Evolutionary conservation across 345 rosid genomes (phyloP), one percentile per base, ranked within the genome.

Genomic region (Geranium brycei): DNA sequence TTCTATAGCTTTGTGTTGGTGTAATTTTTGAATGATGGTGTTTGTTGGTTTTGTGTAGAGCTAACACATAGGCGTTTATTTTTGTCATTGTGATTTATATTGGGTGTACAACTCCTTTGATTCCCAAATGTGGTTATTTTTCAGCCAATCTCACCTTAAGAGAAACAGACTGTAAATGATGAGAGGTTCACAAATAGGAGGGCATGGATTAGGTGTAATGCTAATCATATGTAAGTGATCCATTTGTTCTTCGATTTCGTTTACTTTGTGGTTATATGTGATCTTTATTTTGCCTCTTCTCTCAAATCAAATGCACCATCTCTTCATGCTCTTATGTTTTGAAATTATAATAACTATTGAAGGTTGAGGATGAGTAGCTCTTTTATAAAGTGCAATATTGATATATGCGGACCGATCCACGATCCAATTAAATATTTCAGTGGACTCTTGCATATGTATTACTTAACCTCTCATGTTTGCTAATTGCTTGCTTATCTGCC

Each of bases 161-260:
- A 1, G 15, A 47, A 13, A 47, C 12, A 47, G 53, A 47, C 3
- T 8, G 15, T 10, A 13, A 47, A 47, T 47, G 53, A 47, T 47
- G 53, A 13, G 53, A 47, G 53, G 12, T 47, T 47, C 13, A 47
- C 53, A 8, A 6, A 13, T 47, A 11, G 58, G 30, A 31, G 72
- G 66, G 73, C 73, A 78, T 77, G 81, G 68, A 57, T 65, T 61
- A 58, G 69, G 68, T 69, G 82, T 74, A 69, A 82, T 81, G 28
- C 28, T 23, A 23, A 23, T 23, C 28, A 23, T 23, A 23, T 64
- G 78, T 77, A 69, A 70, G 40, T 70, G 62, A 70, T 65, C 72
- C 65, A 62, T 72, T 67, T 72, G 64, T 17, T 57, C 47, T 66
- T 51, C 71, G 30, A 60, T 68, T 31, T 38, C 5, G 3, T 35